Evolutionary conservation across 139 green algal species (phyloP).

Genomic region (Chlamydomonas applanata): DNA sequence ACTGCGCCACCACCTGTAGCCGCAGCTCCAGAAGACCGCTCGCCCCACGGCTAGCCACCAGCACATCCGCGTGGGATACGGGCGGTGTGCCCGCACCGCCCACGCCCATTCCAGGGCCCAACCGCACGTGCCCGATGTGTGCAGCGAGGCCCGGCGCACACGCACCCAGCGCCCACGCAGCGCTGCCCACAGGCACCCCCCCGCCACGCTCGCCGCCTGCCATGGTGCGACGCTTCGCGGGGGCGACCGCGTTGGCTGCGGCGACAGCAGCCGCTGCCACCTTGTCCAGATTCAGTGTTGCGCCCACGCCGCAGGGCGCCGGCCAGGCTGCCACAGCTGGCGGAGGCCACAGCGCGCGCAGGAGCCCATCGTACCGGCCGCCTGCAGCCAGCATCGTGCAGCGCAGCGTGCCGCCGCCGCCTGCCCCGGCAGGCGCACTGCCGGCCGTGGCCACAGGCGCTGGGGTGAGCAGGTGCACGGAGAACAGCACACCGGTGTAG

Average conservation of each 20-base stretch:
- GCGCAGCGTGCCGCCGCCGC: no score
- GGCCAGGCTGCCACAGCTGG: conserved; percentile 10
- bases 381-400: conserved; percentile 38
- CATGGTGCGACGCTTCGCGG: conserved; percentile 15
- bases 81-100: neutral
- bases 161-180: no score
- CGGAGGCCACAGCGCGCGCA: conserved; percentile 59
- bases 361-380: conserved; percentile 71
- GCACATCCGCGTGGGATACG: conserved; percentile 59
- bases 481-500: conserved; percentile 47
- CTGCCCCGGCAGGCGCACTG: neutral
- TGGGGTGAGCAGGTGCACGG: conserved; percentile 11
- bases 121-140: no score
- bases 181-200: no score
- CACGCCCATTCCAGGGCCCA: no score
- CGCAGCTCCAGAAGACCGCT: conserved; percentile 62
- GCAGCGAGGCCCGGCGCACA: no score
- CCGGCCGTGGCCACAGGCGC: neutral
- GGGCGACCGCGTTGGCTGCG: no score
- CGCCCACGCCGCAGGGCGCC: conserved; percentile 60
- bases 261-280: conserved; percentile 24
- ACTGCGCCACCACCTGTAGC: conserved; percentile 49
- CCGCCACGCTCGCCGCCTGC: neutral
- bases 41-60: conserved; percentile 73
- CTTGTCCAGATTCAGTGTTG: conserved; percentile 65